These are phyloP conservation scores for Punica granatum DNA, from an alignment of 345 rosid species.

Conservation along the genomic window DNA sequence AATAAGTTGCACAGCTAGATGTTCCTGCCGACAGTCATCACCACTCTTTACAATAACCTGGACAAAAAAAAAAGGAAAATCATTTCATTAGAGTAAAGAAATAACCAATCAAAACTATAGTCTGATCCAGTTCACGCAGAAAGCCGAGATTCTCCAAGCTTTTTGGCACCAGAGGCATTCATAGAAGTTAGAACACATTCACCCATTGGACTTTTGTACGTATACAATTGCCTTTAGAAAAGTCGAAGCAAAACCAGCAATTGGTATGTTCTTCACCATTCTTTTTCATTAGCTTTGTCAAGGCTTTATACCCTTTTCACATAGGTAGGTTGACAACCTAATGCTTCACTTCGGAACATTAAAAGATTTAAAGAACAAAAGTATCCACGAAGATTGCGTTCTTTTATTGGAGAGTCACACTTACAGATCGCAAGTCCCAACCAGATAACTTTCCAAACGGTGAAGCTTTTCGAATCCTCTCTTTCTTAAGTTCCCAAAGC, in stretches of 20 bases:
- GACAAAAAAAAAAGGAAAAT: slow-evolving; percentile 13
- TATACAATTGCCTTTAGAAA: not conserved
- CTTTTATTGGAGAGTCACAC: slow-evolving; percentile 19
- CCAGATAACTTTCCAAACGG: slow-evolving; percentile 72
- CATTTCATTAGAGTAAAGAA: not conserved
- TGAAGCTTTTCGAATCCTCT: slow-evolving; percentile 84
- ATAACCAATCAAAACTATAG: not conserved
- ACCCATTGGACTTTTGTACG: not conserved
- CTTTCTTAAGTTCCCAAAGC: slow-evolving; percentile 82
- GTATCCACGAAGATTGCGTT: not conserved
- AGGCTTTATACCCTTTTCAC: not conserved
- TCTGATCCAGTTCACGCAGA: not conserved
- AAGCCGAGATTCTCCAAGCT: not conserved
- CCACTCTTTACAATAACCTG: slow-evolving; percentile 97
- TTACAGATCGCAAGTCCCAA: slow-evolving; percentile 98
- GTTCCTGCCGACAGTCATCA: slow-evolving; percentile 99
- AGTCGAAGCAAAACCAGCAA: not conserved
- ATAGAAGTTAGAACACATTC: not conserved
- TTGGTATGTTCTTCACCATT: not conserved
- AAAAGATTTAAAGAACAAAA: not conserved
- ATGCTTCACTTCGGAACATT: not conserved
- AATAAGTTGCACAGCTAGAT: slow-evolving; percentile 97
- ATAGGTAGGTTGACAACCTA: not conserved
- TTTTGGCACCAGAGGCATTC: not conserved
- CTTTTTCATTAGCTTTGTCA: not conserved